These are phyloP conservation scores for Rhodotorula sp. DNA, from an alignment of 1,284 basidiomycete genomes.

Conservation along the genomic window DNA sequence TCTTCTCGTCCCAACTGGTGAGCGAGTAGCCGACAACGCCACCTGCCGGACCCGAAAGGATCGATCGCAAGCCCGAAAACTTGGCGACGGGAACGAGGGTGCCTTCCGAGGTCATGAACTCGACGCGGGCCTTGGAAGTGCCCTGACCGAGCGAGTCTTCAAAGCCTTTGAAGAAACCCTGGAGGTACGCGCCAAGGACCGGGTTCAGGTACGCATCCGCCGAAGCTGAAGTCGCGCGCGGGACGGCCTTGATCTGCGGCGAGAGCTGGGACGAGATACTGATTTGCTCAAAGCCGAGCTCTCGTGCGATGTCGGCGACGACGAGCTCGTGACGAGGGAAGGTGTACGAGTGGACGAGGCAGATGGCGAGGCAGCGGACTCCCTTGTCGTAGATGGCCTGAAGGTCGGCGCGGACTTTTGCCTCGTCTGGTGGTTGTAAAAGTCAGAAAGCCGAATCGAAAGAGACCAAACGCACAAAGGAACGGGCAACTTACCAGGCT, in stretches of 20 bases:
- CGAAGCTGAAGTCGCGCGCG: conserved; percentile 85
- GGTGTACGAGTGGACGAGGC: conserved; percentile 87
- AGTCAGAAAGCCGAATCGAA: neutral
- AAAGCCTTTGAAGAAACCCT: conserved; percentile 69
- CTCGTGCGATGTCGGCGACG: conserved; percentile 56
- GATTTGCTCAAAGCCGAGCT: conserved; percentile 59
- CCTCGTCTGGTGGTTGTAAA: conserved; percentile 54
- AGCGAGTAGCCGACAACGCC: conserved; percentile 84
- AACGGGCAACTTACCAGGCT: conserved; percentile 69
- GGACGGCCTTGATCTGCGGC: conserved; percentile 71
- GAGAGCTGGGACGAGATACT: conserved; percentile 83
- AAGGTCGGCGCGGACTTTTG: conserved; percentile 62
- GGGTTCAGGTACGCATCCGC: conserved; percentile 80
- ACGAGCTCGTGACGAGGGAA: conserved; percentile 67
- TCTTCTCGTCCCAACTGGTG: conserved; percentile 72
- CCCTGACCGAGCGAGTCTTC: conserved; percentile 64
- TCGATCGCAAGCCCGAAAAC: conserved; percentile 84
- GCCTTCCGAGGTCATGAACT: conserved; percentile 84
- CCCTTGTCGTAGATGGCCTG: conserved; percentile 69
- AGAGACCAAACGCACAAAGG: conserved; percentile 67
- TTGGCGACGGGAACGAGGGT: conserved; percentile 79
- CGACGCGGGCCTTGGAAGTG: conserved; percentile 51
- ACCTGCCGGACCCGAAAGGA: conserved; percentile 82
- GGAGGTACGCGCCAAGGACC: conserved; percentile 52
- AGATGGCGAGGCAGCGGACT: conserved; percentile 79